These are phyloP conservation scores for Yamadazyma conglobata DNA, from an alignment of 1,139 yeast species.

Conservation along the genomic window DNA sequence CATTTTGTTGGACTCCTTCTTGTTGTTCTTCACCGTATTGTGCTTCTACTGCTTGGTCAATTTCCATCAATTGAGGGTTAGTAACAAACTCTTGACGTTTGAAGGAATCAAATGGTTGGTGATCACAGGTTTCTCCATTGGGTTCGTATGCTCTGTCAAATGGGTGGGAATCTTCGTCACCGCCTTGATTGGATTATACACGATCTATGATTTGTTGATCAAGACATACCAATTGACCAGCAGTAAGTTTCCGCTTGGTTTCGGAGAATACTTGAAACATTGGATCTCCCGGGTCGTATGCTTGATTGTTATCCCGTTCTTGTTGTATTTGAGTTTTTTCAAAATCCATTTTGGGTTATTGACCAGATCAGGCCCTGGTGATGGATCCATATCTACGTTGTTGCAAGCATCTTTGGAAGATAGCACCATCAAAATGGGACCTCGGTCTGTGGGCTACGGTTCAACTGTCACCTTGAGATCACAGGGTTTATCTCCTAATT, in stretches of 20 bases:
- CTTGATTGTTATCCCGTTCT: conserved; percentile 70
- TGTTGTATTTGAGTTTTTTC: conserved; percentile 68
- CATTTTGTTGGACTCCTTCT: conserved; percentile 93
- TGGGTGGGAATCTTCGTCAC: conserved; percentile 96
- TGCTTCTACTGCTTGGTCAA: conserved; percentile 57
- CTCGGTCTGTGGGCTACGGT: conserved; percentile 60
- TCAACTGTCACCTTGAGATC: conserved; percentile 66
- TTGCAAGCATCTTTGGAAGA: conserved; percentile 66
- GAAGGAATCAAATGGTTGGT: conserved; percentile 56
- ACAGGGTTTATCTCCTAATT: conserved; percentile 68
- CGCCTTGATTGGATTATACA: conserved; percentile 79
- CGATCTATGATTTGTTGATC: conserved; percentile 67
- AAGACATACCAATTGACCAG: conserved; percentile 50
- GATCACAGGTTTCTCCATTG: conserved; percentile 76
- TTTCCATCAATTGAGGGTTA: conserved; percentile 43
- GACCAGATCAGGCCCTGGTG: conserved; percentile 76
- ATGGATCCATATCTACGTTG: conserved; percentile 67
- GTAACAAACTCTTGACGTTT: conserved; percentile 36
- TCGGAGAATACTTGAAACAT: conserved; percentile 49
- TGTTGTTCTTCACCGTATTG: conserved; percentile 68
- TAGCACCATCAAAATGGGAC: conserved; percentile 50
- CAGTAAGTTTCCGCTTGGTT: conserved; percentile 27
- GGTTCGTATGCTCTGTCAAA: conserved; percentile 90
- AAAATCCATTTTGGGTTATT: conserved; percentile 76
- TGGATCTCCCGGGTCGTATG: conserved; percentile 70